Evolutionary conservation across 2,329 filamentous ascomycete genomes (phyloP).

Genomic region (Zalaria obscura): DNA sequence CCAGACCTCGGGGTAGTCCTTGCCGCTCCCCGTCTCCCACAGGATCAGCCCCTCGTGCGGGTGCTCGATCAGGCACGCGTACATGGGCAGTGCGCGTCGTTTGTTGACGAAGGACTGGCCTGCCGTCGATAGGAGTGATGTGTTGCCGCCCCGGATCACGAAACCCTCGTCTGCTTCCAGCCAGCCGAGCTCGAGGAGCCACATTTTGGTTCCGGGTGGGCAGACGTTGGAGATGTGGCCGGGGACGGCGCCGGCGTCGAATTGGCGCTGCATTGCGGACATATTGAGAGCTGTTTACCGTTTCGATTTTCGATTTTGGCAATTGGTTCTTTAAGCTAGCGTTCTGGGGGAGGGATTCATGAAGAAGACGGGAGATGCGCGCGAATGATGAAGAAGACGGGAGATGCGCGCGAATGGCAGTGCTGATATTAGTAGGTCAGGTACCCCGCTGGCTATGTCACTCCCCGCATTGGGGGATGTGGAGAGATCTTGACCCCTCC

Average conservation of each 20-base stretch:
- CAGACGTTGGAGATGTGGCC: conserved; percentile 21
- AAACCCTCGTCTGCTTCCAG: conserved; percentile 34
- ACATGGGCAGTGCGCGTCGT: conserved; percentile 25
- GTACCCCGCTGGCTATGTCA: too few species aligned
- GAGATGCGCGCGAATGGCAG: too few species aligned
- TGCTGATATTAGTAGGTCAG: too few species aligned
- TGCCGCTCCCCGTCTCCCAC: conserved; percentile 31
- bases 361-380: too few species aligned
- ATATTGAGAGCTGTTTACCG: background rate
- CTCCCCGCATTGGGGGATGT: too few species aligned
- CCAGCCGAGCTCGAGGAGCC: conserved; percentile 30
- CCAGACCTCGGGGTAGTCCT: conserved; percentile 25
- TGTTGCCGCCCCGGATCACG: conserved; percentile 27
- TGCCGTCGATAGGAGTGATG: conserved; percentile 19
- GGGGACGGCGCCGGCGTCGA: conserved; percentile 17
- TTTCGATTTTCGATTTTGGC: too few species aligned
- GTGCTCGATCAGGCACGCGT: conserved; percentile 30
- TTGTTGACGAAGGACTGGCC: conserved; percentile 25
- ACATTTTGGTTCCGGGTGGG: conserved; percentile 32
- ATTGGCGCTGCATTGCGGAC: conserved; percentile 15
- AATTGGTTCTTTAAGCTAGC: too few species aligned
- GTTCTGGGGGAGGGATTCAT: too few species aligned
- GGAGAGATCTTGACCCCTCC: too few species aligned
- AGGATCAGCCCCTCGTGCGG: conserved; percentile 30
- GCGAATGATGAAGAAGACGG: too few species aligned